Evolutionary conservation across 306 rosid genomes (phyloP), one percentile per base, ranked within the genome.

Genomic region (Urtica urens): DNA sequence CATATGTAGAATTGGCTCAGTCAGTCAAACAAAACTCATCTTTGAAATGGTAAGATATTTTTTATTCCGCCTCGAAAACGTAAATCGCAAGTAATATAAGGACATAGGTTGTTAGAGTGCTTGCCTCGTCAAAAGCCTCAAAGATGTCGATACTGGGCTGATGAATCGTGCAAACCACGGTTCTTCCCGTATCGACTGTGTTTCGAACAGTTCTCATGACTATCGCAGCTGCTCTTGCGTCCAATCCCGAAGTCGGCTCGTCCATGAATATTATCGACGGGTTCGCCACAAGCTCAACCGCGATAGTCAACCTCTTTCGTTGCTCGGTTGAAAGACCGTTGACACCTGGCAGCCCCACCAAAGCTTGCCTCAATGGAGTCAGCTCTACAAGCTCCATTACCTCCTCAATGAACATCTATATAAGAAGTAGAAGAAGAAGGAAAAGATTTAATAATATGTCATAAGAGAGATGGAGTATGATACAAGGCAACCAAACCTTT

Each of bases 161-260:
- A 53, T 71, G 77, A 59, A 71, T 71, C 21, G 77, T 71, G 65
- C 77, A 65, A 5, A 71, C 77, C 12, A 71, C 65, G 19, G 77
- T 71, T 55, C 77, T 44, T 2, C 72, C 77, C 5, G 77, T 71
- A 49, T 71, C 77, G 2, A 71, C 77, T 2, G 72, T 71, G 61
- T 71, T 71, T 41, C 77, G 56, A 28, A 71, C 77, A 0, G 69
- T 54, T 1, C 77, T 63, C 77, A 71, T 71, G 3, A 65, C 77
- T 28, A 71, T 71, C 6, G 77, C 72, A 23, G 77, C 72, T 25
- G 77, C 72, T 54, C 77, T 41, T 23, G 77, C 77, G 46, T 71
- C 77, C 16, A 71, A 64, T 13, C 77, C 77, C 0, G 72, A 60
- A 11, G 77, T 71, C 29, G 77, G 77, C 58, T 71, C 77, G 23